These are phyloP conservation scores for Phytomonas francai DNA, from an alignment of 208 protist genomes.

Conservation along the genomic window DNA sequence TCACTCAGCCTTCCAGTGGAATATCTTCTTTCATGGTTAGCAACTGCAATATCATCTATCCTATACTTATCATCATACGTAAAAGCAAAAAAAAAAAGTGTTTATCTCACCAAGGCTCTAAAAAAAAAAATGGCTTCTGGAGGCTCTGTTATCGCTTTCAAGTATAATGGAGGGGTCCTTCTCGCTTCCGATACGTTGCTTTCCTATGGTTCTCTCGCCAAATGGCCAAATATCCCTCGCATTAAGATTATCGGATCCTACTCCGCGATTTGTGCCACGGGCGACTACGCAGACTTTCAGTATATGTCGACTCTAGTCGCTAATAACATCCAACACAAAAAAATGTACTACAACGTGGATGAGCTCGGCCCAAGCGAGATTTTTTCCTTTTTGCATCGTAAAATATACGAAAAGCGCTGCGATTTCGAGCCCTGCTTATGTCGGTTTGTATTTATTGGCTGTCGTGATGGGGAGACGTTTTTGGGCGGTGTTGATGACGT, in stretches of 20 bases:
- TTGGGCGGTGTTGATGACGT: conserved; percentile 93
- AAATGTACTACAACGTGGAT: conserved; percentile 71
- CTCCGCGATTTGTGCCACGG: conserved; percentile 89
- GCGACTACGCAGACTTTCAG: conserved; percentile 97
- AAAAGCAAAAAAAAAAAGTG: neutral
- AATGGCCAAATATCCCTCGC: conserved; percentile 91
- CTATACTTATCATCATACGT: neutral
- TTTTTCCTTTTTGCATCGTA: conserved; percentile 90
- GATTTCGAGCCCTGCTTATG: conserved; percentile 96
- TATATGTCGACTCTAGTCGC: conserved; percentile 70
- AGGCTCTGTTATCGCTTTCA: conserved; percentile 94
- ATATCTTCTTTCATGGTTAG: too few relatives aligned
- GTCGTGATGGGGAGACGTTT: conserved; percentile 79
- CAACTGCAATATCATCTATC: neutral
- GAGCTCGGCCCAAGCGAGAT: conserved; percentile 81
- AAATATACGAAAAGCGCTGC: conserved; percentile 92
- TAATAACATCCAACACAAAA: conserved; percentile 69
- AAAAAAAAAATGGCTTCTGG: conserved; percentile 88
- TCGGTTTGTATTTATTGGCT: conserved; percentile 92
- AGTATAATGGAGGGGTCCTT: conserved; percentile 96
- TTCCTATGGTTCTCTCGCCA: conserved; percentile 96
- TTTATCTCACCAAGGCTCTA: neutral
- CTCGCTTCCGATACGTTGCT: conserved; percentile 93
- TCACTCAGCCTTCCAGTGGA: too few relatives aligned
- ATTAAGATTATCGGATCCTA: conserved; percentile 83